Conservation (phyloP, 176 grass and related monocot genomes). For the Eleusine indica region DNA sequence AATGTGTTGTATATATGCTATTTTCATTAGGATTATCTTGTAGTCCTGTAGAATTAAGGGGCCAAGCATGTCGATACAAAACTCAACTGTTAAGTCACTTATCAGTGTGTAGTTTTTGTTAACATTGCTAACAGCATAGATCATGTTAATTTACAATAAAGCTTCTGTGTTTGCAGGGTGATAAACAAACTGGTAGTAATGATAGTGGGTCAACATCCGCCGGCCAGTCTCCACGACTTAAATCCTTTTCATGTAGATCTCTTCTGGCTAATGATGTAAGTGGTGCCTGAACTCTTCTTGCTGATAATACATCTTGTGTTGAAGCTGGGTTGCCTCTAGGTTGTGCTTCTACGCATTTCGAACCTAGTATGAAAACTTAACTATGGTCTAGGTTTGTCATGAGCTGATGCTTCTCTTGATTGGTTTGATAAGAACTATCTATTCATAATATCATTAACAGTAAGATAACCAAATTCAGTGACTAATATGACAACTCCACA, state of each 20-base stretch:
- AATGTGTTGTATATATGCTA: background rate
- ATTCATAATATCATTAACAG: background rate
- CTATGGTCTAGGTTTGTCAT: conserved; percentile 4
- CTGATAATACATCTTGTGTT: conserved; percentile 4
- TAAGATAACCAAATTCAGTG: background rate
- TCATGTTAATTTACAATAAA: background rate
- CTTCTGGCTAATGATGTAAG: conserved; percentile 68
- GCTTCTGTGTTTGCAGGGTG: conserved; percentile 52
- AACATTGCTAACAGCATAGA: conserved; percentile 4
- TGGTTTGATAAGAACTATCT: conserved; percentile 15
- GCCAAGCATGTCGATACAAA: background rate
- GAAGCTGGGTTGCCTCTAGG: conserved; percentile 27
- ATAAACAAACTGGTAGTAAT: conserved; percentile 59
- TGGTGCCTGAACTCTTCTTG: conserved; percentile 3
- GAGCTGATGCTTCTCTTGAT: conserved; percentile 14
- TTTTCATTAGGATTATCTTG: conserved; percentile 25
- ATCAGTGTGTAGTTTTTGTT: conserved; percentile 5
- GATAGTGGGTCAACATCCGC: conserved; percentile 61
- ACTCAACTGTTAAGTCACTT: conserved; percentile 11
- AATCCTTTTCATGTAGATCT: conserved; percentile 61
- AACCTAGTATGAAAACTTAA: background rate
- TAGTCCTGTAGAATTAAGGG: background rate
- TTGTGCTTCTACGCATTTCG: conserved; percentile 16
- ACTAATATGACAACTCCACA: background rate
- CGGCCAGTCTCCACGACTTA: conserved; percentile 64